Evolutionary conservation across 2,329 filamentous ascomycete genomes (phyloP).

Genomic region (Colletotrichum horii): DNA sequence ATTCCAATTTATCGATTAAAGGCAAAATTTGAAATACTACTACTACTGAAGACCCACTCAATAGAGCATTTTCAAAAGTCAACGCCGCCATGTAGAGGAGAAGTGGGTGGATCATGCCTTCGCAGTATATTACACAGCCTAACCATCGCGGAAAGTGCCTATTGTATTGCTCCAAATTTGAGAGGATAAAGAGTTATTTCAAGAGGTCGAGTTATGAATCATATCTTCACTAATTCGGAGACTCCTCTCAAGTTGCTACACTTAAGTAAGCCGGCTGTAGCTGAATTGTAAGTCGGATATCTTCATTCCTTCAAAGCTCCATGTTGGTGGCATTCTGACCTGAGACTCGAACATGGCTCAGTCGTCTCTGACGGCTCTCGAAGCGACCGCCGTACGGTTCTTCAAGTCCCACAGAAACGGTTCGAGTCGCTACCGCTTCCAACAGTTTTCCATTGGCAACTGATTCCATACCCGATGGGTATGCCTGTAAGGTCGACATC

Average conservation of each 20-base stretch:
- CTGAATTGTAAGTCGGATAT: too few relatives aligned
- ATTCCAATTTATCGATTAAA: neutral
- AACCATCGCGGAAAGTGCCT: too few relatives aligned
- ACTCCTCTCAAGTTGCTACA: too few relatives aligned
- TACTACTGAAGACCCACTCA: neutral
- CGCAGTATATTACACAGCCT: too few relatives aligned
- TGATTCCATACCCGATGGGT: neutral
- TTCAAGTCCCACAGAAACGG: neutral
- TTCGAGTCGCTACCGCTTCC: accelerated
- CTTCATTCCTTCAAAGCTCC: too few relatives aligned
- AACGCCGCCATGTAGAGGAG: too few relatives aligned
- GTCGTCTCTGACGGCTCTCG: neutral
- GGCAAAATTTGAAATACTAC: neutral
- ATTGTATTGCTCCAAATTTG: too few relatives aligned
- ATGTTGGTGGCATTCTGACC: neutral
- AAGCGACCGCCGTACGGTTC: accelerated
- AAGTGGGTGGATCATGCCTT: too few relatives aligned
- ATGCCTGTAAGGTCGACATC: neutral
- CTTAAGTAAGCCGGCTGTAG: too few relatives aligned
- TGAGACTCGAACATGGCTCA: accelerated
- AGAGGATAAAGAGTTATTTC: too few relatives aligned
- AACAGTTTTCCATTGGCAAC: accelerated
- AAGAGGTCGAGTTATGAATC: too few relatives aligned
- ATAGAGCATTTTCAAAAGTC: neutral
- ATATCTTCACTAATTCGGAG: too few relatives aligned